Percentiles rank a stretch among this genome's conserved stretches.
These are phyloP conservation scores for Collybia sordida DNA, from an alignment of 768 basidiomycete species.

Conservation along the genomic window DNA sequence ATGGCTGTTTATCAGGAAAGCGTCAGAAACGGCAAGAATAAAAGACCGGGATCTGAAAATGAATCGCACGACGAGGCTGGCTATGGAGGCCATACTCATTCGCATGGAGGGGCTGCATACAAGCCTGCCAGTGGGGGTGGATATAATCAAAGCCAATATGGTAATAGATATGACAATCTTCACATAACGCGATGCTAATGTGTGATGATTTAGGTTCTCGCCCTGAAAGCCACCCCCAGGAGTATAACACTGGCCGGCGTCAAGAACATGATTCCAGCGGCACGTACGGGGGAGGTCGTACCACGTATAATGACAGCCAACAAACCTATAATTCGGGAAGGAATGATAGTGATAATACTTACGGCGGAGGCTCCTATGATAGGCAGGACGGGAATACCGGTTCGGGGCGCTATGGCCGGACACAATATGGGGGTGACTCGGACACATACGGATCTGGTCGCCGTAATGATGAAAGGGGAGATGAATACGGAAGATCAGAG, in stretches of 20 bases:
- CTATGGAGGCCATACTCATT: slow-evolving; percentile 26
- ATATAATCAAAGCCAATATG: slow-evolving; percentile 1
- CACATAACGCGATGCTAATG: background rate
- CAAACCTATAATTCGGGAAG: slow-evolving; percentile 7
- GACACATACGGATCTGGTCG: background rate
- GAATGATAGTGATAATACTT: slow-evolving; percentile 8
- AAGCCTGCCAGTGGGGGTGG: slow-evolving; percentile 7
- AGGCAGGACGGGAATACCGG: slow-evolving; percentile 4
- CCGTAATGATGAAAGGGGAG: background rate
- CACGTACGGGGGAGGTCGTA: slow-evolving; percentile 11
- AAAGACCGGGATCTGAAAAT: slow-evolving; percentile 50
- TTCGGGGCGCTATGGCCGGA: slow-evolving; percentile 3
- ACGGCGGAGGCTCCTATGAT: slow-evolving; percentile 7
- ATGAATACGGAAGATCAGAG: slow-evolving; percentile 7
- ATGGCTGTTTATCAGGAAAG: slow-evolving; percentile 37
- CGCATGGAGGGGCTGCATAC: slow-evolving; percentile 8
- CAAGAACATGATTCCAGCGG: slow-evolving; percentile 1
- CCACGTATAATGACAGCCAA: slow-evolving; percentile 1
- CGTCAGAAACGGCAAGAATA: slow-evolving; percentile 55
- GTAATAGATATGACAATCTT: slow-evolving; percentile 1
- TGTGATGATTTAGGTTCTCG: slow-evolving; percentile 1
- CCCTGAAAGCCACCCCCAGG: slow-evolving; percentile 1
- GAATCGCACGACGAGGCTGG: slow-evolving; percentile 35
- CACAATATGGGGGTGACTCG: background rate
- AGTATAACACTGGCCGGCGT: background rate